phyloP scores from a whole-genome alignment of 306 rosid species.

The Cucurbita moschata region DNA sequence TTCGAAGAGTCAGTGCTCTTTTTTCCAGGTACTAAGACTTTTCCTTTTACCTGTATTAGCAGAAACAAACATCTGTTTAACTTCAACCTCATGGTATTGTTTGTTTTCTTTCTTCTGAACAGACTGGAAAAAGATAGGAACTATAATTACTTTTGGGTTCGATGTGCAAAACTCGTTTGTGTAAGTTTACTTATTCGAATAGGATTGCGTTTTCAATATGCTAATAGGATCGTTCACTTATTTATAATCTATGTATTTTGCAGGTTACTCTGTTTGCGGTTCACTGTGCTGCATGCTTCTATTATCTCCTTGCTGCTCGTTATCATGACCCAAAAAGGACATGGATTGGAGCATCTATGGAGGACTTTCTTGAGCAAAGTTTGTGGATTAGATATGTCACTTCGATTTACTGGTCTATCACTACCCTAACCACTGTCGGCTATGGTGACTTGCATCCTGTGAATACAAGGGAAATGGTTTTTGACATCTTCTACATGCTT shows the following conservation, averaged over 20 bases:
- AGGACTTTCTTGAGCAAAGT: constrained; percentile 28
- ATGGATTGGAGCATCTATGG: constrained; percentile 55
- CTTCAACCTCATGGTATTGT: neutral
- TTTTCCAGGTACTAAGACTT: constrained; percentile 43
- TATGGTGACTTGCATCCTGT: constrained; percentile 91
- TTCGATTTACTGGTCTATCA: constrained; percentile 78
- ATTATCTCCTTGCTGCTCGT: constrained; percentile 71
- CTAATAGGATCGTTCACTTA: neutral
- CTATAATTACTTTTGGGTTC: constrained; percentile 79
- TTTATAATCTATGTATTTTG: constrained; percentile 3
- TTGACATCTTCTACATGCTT: constrained; percentile 76
- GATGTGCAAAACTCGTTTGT: constrained; percentile 75
- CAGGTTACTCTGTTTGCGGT: constrained; percentile 86
- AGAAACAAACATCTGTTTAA: neutral
- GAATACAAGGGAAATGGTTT: constrained; percentile 72
- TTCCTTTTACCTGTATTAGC: no score
- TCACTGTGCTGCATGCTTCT: constrained; percentile 81
- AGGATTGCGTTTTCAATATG: neutral
- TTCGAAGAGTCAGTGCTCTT: constrained; percentile 75
- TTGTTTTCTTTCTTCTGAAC: neutral
- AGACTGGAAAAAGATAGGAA: constrained; percentile 89
- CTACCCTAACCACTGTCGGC: constrained; percentile 84
- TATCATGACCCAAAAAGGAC: constrained; percentile 49
- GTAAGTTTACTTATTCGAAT: constrained; percentile 26
- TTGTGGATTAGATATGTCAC: constrained; percentile 70